phyloP scores from a whole-genome alignment of 2,329 filamentous ascomycete genomes.

The Aspergillus costaricaensis region DNA sequence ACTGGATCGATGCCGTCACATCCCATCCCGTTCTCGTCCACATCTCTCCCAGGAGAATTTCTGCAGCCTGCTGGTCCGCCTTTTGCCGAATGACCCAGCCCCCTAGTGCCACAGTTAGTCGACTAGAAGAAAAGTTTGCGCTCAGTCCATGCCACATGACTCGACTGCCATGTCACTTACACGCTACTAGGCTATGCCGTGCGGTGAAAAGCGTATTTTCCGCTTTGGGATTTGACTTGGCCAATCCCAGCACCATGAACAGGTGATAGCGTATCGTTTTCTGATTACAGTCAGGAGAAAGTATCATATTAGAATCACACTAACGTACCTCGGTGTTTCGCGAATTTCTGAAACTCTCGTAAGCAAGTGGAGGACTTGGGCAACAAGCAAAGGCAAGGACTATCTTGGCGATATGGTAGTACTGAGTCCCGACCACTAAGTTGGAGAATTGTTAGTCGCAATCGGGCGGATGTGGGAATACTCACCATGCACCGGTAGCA shows the following conservation, averaged over 20 bases:
- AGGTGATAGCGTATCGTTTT: slow-evolving; percentile 26
- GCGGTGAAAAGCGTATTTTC: slow-evolving; percentile 33
- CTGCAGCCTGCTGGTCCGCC: slow-evolving; percentile 29
- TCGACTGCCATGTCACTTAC: slow-evolving; percentile 15
- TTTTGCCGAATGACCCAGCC: slow-evolving; percentile 29
- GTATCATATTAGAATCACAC: no score
- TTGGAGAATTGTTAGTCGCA: not conserved
- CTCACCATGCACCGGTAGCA: slow-evolving; percentile 34
- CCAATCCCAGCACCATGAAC: slow-evolving; percentile 27
- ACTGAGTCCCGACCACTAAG: slow-evolving; percentile 38
- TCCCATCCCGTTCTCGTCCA: slow-evolving; percentile 31
- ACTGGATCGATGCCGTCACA: slow-evolving; percentile 24
- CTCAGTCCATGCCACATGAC: not conserved
- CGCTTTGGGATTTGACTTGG: slow-evolving; percentile 28
- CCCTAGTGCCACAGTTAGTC: slow-evolving; percentile 16
- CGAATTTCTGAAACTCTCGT: slow-evolving; percentile 25
- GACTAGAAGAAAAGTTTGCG: not conserved
- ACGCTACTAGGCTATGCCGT: slow-evolving; percentile 28
- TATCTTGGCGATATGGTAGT: slow-evolving; percentile 38
- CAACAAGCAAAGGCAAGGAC: slow-evolving; percentile 26
- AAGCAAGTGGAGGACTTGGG: slow-evolving; percentile 14
- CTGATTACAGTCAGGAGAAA: not conserved
- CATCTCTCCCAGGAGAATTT: slow-evolving; percentile 24
- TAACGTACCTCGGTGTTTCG: slow-evolving; percentile 23
- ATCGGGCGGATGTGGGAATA: not conserved